A percentile compares a stretch with the other conserved stretches of the same genome.
phyloP scores from a whole-genome alignment of 2,329 filamentous ascomycete genomes.

The Stagonosporopsis cucurbitacearum region DNA sequence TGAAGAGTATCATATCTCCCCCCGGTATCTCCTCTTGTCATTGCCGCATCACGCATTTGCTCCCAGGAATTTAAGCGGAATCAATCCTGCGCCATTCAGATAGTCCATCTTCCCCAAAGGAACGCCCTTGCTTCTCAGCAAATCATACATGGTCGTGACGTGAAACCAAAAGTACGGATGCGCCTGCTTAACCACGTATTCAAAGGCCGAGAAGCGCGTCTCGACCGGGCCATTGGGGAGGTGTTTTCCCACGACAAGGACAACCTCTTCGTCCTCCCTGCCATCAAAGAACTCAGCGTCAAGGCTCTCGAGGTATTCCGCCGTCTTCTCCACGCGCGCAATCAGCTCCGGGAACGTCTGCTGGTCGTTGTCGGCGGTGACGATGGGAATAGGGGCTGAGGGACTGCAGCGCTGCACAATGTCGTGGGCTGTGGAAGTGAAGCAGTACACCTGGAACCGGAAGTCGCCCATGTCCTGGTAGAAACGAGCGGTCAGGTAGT shows the following conservation, averaged over 20 bases:
- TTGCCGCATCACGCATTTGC: background rate
- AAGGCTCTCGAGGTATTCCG: constrained; percentile 55
- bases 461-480: constrained; percentile 59
- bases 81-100: constrained; percentile 43
- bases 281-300: constrained; percentile 53
- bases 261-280: constrained; percentile 51
- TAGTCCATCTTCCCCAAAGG: constrained; percentile 67
- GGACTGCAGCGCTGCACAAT: constrained; percentile 49
- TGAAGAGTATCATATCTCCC: background rate
- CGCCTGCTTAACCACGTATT: constrained; percentile 55
- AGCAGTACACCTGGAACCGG: constrained; percentile 57
- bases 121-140: constrained; percentile 67
- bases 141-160: constrained; percentile 63
- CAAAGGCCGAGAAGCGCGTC: constrained; percentile 50
- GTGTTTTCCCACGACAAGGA: constrained; percentile 34
- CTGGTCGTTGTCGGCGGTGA: constrained; percentile 55
- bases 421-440: constrained; percentile 53
- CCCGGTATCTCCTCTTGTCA: no score
- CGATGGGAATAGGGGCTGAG: constrained; percentile 38
- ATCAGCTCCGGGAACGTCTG: constrained; percentile 59
- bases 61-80: constrained; percentile 10
- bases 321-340: constrained; percentile 55
- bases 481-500: constrained; percentile 53
- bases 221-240: constrained; percentile 32
- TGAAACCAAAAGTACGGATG: constrained; percentile 72